Evolutionary conservation across 305 asterid genomes (phyloP), one percentile per base, ranked within the genome.

Genomic region (Fraxinus greggii): DNA sequence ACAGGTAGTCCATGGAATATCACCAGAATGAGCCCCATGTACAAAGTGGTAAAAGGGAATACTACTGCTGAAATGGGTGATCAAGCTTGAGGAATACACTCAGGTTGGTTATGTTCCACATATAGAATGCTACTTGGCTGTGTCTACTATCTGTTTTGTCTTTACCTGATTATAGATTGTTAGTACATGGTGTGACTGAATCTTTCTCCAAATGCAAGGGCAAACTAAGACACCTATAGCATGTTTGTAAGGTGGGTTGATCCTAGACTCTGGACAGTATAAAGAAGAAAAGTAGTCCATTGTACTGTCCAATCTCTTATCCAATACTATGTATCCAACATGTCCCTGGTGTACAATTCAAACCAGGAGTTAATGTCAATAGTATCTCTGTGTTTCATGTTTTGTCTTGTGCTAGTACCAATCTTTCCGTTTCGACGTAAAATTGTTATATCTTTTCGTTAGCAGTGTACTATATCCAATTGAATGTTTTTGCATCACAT

Each of bases 1-100:
- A 79, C 97, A 94, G 97, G 98, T 90, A 88, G 84, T 91, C 85
- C 89, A 84, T 81, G 95, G 97, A 89, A 90, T 88, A 88, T 90
- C 75, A 88, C 91, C 85, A 89, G 94, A 93, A 90, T 90, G 93
- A 80, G 90, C 84, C 93, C 98, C 85, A 90, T 92, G 95, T 89
- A 92, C 88, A 91, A 87, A 86, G 92, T 87, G 88, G 90, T 89
- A 85, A 90, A 89, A 87, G 93, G 87, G 86, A 92, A 88, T 83
- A 86, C 77, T 83, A 85, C 88, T 82, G 90, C 92, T 81, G 92
- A 92, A 88, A 88, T 84, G 84, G 79, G 81, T 77, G 88, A 85
- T 89, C 89, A 87, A 90, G 88, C 89, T 89, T 90, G 91, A 86
- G 86, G 89, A 76, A 80, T 79, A 76, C 82, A 80, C 87, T 86